Base-by-base conservation (phyloP, 2,329 filamentous ascomycete species). In the Cladosporium colombiae region DNA sequence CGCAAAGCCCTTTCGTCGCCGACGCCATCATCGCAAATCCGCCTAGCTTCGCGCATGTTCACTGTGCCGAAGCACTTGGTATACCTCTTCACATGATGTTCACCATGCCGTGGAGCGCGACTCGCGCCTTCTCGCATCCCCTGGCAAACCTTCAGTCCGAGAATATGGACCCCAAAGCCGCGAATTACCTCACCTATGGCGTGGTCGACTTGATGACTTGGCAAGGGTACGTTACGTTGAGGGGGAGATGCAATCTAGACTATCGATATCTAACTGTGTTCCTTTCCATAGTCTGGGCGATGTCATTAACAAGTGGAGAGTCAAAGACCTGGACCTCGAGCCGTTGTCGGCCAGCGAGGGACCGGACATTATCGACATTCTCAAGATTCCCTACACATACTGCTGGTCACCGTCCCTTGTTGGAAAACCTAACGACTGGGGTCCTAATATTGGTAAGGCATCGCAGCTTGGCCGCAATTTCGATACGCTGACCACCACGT, bases 51-150 rank as follows among this genome's bases (percentile, higher is more conserved):
- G 89, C 88, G 0, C 89, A 91, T 71, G 82, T 92, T 6, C 90
- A 92, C 72, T 85, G 89, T 66, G 90, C 90, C 0, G 88, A 92
- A 75, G 89, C 89, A 75, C 78, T 92, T 70, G 89, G 88, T 0
- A 87, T 92, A 56, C 90, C 90, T 0, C 74, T 91, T 4, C 90
- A 92, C 70, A 86, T 96, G 77, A 94, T 96, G 90, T 96, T 96
- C 78, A 96, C 96, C 1, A 96, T 96, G 91, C 92, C 92, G 0
- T 96, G 91, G 90, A 90, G 91, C 0, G 88, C 91, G 0, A 96
- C 92, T 0, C 87, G 90, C 73, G 86, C 89, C 0, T 96, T 96
- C 69, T 90, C 91, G 0, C 92, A 96, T 72, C 92, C 92, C 0
- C 81, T 96, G n/a, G 91, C 91, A 68, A 88, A 96, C 63, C 84